A percentile compares a stretch with the other conserved stretches of the same genome.
Evolutionary conservation across 306 rosid genomes (phyloP).

Genomic region (cucumber (Cucumis sativus)): Cucumber_9930_V3 NC_026655.2:26025001-26025500

Average conservation of each 20-base stretch:
- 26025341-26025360: neutral
- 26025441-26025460: neutral
- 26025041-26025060: neutral
- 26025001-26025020: slow-evolving; percentile 15
- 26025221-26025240: neutral
- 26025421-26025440: neutral
- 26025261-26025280: neutral
- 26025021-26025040: neutral
- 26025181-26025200: neutral
- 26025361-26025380: neutral
- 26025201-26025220: neutral
- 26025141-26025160: slow-evolving; percentile 54
- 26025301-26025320: neutral
- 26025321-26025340: neutral
- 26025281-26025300: neutral
- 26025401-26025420: neutral
- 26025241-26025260: neutral
- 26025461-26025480: neutral
- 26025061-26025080: slow-evolving; percentile 15
- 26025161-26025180: slow-evolving; percentile 11
- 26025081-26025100: slow-evolving; percentile 25
- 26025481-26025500: neutral
- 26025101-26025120: slow-evolving; percentile 34
- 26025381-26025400: neutral
- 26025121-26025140: slow-evolving; percentile 62